Percentiles rank a stretch among this genome's conserved stretches.
These are phyloP conservation scores for Metarhizium album DNA, from an alignment of 2,329 filamentous ascomycete species.

Conservation along the genomic window DNA sequence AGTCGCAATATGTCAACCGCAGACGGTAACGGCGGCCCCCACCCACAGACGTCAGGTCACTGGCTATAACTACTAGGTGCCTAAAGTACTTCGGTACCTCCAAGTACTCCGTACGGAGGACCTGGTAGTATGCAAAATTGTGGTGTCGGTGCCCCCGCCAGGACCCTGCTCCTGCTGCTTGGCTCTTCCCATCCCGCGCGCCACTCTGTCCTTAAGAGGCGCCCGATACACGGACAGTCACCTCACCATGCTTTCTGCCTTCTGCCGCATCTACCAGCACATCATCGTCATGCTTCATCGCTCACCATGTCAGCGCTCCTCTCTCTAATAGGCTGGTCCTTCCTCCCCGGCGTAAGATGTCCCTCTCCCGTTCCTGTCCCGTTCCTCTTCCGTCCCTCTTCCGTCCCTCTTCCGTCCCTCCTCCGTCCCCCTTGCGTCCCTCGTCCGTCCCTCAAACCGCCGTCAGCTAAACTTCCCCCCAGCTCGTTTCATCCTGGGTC, in stretches of 20 bases:
- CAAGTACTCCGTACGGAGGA: no score
- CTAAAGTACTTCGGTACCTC: no score
- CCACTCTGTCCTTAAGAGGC: neutral
- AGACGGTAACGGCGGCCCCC: no score
- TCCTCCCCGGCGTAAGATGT: slow-evolving; percentile 41
- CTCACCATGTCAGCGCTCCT: slow-evolving; percentile 39
- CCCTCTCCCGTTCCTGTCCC: no score
- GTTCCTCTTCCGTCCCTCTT: neutral
- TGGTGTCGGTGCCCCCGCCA: no score
- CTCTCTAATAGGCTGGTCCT: slow-evolving; percentile 45
- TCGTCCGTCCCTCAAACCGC: neutral
- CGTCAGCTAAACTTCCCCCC: neutral
- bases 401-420: no score
- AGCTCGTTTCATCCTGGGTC: slow-evolving; percentile 69
- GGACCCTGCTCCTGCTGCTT: no score
- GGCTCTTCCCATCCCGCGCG: neutral
- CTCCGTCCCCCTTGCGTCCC: neutral
- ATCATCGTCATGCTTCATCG: slow-evolving; percentile 10
- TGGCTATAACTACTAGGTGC: no score
- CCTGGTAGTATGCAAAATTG: no score
- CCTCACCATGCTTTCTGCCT: neutral
- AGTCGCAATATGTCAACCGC: no score
- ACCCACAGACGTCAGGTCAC: no score
- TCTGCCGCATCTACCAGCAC: neutral
- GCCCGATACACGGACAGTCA: neutral